phyloP scores from a whole-genome alignment of 345 rosid genomes.

The Euclidium syriacum region DNA sequence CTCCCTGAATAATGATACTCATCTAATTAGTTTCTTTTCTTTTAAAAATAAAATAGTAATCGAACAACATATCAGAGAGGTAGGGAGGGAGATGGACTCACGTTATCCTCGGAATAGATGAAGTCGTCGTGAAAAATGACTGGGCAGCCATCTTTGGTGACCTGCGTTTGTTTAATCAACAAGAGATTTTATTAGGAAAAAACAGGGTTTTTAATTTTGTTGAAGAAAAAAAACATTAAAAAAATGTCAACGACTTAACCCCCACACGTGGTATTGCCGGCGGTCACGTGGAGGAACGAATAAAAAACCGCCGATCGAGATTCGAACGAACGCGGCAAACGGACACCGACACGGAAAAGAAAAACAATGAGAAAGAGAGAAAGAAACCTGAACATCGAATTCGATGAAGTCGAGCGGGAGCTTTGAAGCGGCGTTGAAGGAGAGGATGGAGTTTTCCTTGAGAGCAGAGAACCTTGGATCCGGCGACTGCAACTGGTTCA shows the following conservation, averaged over 20 bases:
- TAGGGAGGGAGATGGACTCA: constrained; percentile 26
- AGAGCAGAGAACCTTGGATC: constrained; percentile 64
- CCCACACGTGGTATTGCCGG: constrained; percentile 19
- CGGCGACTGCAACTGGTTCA: constrained; percentile 57
- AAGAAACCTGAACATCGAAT: constrained; percentile 88
- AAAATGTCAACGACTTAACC: background rate
- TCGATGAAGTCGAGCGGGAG: constrained; percentile 75
- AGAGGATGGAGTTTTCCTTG: constrained; percentile 72
- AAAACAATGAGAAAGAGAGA: background rate
- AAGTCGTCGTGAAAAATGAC: constrained; percentile 89
- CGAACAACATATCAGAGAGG: background rate
- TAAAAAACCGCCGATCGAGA: too few relatives aligned
- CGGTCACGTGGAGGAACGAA: constrained; percentile 16
- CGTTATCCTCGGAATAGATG: constrained; percentile 66
- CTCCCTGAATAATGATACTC: too few relatives aligned
- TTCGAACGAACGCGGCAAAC: constrained; percentile 6
- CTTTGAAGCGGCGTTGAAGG: constrained; percentile 71
- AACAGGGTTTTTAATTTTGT: background rate
- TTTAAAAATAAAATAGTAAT: background rate
- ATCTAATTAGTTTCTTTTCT: background rate
- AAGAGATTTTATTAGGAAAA: background rate
- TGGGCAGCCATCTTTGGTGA: constrained; percentile 87
- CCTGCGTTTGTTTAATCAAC: constrained; percentile 48
- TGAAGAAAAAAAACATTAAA: background rate
- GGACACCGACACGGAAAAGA: background rate